Conservation (phyloP, 108 stramenopile genomes). For the Skeletonema tropicum region DNA sequence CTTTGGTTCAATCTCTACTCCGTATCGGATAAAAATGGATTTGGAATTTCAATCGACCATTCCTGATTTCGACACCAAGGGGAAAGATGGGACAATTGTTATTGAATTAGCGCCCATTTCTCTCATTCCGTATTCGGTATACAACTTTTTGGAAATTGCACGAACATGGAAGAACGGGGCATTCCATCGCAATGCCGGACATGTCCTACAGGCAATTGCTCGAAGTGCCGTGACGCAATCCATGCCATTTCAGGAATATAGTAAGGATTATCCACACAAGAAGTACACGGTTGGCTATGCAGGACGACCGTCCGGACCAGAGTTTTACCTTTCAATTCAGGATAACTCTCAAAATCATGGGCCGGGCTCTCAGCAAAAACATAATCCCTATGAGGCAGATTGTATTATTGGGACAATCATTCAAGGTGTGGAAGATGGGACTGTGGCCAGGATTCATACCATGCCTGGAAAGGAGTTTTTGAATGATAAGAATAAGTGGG, state of each 20-base stretch:
- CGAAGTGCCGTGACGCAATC: slow-evolving; percentile 35
- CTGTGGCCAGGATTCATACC: slow-evolving; percentile 60
- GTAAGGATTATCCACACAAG: slow-evolving; percentile 72
- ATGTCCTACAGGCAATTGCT: slow-evolving; percentile 79
- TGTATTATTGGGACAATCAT: slow-evolving; percentile 83
- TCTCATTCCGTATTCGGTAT: slow-evolving; percentile 73
- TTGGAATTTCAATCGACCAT: slow-evolving; percentile 79
- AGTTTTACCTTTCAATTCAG: slow-evolving; percentile 74
- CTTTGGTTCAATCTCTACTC: neutral
- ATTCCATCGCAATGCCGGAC: slow-evolving; percentile 84
- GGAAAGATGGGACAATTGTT: slow-evolving; percentile 49
- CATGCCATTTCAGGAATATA: slow-evolving; percentile 90
- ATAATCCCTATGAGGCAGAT: slow-evolving; percentile 92
- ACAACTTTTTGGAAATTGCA: slow-evolving; percentile 83
- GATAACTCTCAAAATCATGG: slow-evolving; percentile 86
- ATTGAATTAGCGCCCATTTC: slow-evolving; percentile 75
- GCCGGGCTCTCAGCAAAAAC: slow-evolving; percentile 79
- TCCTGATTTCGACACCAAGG: slow-evolving; percentile 56
- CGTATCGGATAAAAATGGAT: slow-evolving; percentile 67
- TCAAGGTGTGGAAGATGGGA: slow-evolving; percentile 66
- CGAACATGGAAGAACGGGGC: slow-evolving; percentile 70
- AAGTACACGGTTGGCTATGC: slow-evolving; percentile 87
- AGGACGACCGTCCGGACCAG: slow-evolving; percentile 85
- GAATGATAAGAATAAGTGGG: slow-evolving; percentile 53
- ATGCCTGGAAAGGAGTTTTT: slow-evolving; percentile 63